Evolutionary conservation across 352 stramenopile species (phyloP), one percentile per base, ranked within the genome.

Genomic region (Peronosclerospora sorghi): DNA sequence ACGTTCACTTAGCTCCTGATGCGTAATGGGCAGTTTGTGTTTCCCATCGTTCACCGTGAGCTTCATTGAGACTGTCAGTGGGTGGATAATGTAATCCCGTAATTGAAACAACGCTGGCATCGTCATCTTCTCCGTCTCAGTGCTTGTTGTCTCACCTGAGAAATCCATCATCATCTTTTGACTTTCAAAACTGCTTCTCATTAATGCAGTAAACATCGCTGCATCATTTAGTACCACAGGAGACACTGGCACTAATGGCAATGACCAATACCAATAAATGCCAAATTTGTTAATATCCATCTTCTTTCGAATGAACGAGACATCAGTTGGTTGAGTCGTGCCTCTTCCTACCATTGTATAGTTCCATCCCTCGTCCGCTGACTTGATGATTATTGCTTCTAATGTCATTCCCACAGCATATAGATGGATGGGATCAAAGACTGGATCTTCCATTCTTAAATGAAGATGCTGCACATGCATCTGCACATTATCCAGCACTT

Each of bases 401-500:
- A 91, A 63, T 38, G 78, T 91, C 26, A 88, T 47, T 0, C 78
- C 78, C 10, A 91, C 62, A 0, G 75, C 73, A 35, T 73, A 88
- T 6, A 72, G 64, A 1, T 49, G 54, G 8, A 17, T 34, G 0
- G 61, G 53, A 28, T 68, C 52, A n/a, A 71, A 87, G 9, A 78
- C 56, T 2, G 46, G 21, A 59, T 91, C 78, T 29, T 91, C 78
- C 32, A 91, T 49, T 0, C 78, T 56, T 30, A 88, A 15, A 46
- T 91, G 78, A 18, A 88, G 59, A 45, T 84, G 71, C 51, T 86
- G 75, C 19, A 91, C 62, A 13, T 85, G 69, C 1, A 91, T 50
- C 39, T 91, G 78, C 32, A 91, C 65, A n/a, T 91, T 91, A 54
- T 91, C 78, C 30, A 91, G 65, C 39, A 76, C 59, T 38, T 91